Base-by-base conservation (phyloP, 78 protist genomes). In the Dictyostelium purpureum region DNA sequence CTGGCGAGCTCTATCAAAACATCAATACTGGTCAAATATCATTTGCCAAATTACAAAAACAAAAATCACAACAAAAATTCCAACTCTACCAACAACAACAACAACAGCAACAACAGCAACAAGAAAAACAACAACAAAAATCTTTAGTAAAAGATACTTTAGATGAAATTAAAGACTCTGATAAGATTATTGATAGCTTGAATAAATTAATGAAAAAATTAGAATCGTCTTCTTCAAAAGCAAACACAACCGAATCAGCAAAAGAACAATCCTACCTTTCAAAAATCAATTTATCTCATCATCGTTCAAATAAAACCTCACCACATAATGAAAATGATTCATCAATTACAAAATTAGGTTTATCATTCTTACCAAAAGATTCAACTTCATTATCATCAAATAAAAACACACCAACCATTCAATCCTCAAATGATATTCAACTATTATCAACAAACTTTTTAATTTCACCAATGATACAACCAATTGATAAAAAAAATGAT, bases 1-100 rank as follows among this genome's bases (percentile, higher is more conserved):
- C 89, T 28, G 89, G 89, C 4, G 89, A 80, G 5, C 42, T 45
- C 26, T 73, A 45, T 73, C n/a, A 54, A 5, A 63, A 63, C 33
- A 12, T 4, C 5, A 63, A 31, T 63, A 33, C 26, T 63, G 71
- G 38, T 7, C 66, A 28, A 57, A 57, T 63, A 16, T 63, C 71
- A 63, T 63, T 63, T 63, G 71, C 71, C 5, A 63, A 63, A 63
- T 33, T 63, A 33, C 71, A 63, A 63, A 63, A 63, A 63, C 71
- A 63, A 63, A 63, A 40, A 40, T 69, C 76, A n/a, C 76, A 69
- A 28, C 28, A 31, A 26, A 31, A 77, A 47, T 38, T 57, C 33
- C 81, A 75, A 52, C 81, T 26, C 11, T 49, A 38, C 2, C 82
- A 26, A 49, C 82, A 76, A 75, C 67, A 54, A 14, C 47, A 67